These are phyloP conservation scores for Bipolaris gigantea DNA, from an alignment of 2,329 filamentous ascomycete species.

Conservation along the genomic window DNA sequence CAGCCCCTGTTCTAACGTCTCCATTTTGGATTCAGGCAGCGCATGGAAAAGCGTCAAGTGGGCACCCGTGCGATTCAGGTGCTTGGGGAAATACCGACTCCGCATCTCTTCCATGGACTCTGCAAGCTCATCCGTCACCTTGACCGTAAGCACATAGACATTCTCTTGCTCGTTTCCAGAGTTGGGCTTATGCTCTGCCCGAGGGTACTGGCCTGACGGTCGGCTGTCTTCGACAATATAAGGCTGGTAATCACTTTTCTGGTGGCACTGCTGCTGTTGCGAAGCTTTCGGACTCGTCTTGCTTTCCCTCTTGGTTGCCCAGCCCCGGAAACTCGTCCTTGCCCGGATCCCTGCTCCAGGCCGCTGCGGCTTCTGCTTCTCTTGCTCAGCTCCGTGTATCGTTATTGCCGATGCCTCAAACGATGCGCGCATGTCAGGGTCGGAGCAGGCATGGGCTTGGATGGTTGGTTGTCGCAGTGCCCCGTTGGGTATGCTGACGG, in stretches of 20 bases:
- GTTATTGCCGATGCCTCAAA: conserved; percentile 6
- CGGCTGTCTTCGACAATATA: conserved; percentile 12
- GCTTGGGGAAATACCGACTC: conserved; percentile 47
- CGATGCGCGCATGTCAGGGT: conserved; percentile 14
- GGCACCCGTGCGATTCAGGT: conserved; percentile 48
- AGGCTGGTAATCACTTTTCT: conserved; percentile 1
- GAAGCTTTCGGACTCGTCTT: conserved; percentile 1
- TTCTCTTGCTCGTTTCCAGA: conserved; percentile 36
- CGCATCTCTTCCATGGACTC: conserved; percentile 46
- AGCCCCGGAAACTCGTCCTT: conserved; percentile 21
- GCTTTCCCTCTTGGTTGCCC: conserved; percentile 14
- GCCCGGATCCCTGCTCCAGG: conserved; percentile 15
- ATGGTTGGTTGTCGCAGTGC: conserved; percentile 17
- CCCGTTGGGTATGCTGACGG: conserved; percentile 23
- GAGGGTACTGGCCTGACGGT: conserved; percentile 5
- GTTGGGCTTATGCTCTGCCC: conserved; percentile 35
- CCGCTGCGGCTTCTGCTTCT: conserved; percentile 8
- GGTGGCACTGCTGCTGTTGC: background rate
- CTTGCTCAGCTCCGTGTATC: background rate
- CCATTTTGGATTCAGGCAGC: conserved; percentile 46
- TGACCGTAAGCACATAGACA: conserved; percentile 50
- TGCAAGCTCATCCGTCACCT: conserved; percentile 44
- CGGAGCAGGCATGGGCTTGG: conserved; percentile 14
- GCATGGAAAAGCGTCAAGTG: conserved; percentile 53
- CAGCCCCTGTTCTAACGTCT: conserved; percentile 40